phyloP scores from a whole-genome alignment of 306 rosid genomes.

The Cyclanthera cordifolia region DNA sequence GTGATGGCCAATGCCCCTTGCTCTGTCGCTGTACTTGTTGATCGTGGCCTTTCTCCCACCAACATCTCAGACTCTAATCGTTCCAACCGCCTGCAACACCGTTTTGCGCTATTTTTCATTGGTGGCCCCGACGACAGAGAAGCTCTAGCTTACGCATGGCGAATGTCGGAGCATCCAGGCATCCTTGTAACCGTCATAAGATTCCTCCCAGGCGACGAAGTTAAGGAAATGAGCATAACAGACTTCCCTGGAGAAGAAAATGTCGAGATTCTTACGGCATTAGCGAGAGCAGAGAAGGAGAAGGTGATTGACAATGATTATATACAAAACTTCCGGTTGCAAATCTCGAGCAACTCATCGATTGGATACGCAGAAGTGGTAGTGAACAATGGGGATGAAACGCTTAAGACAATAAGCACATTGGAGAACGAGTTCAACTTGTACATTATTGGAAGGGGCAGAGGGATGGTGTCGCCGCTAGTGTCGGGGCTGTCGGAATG shows the following conservation, averaged over 20 bases:
- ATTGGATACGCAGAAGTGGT: conserved; percentile 14
- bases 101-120: conserved; percentile 24
- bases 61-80: background rate
- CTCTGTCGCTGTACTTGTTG: conserved; percentile 24
- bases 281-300: conserved; percentile 10
- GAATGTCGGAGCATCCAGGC: conserved; percentile 34
- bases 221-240: background rate
- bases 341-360: conserved; percentile 10
- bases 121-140: conserved; percentile 52
- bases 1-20: conserved; percentile 25
- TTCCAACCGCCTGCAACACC: background rate
- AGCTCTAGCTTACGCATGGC: conserved; percentile 46
- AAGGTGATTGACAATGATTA: conserved; percentile 18
- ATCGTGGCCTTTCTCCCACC: conserved; percentile 20
- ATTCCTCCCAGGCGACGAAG: conserved; percentile 22
- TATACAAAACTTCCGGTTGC: conserved; percentile 13
- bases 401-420: conserved; percentile 12
- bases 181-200: conserved; percentile 25
- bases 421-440: conserved; percentile 17
- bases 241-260: conserved; percentile 1
- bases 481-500: conserved; percentile 23
- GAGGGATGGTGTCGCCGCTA: conserved; percentile 14
- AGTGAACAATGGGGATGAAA: conserved; percentile 29
- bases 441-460: conserved; percentile 25
- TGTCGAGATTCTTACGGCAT: conserved; percentile 12